Conservation (phyloP, 2,329 filamentous ascomycete species). For the Colletotrichum scovillei region DNA sequence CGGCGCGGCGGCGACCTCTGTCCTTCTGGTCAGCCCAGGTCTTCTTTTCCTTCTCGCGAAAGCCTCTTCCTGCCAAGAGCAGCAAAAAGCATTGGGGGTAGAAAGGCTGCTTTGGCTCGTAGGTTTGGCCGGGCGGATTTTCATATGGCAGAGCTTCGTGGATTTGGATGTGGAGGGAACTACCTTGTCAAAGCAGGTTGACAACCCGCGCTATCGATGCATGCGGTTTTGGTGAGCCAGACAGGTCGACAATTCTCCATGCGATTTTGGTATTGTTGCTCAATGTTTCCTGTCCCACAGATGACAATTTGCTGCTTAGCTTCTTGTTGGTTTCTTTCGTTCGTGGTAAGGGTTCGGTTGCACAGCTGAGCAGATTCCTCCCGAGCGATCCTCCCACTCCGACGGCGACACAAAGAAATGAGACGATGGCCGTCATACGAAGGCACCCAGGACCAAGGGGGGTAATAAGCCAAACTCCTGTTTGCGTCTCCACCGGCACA, state of each 20-base stretch:
- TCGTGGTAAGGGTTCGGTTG: constrained; percentile 16
- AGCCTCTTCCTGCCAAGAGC: background rate
- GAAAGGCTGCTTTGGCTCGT: constrained; percentile 4
- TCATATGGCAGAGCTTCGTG: constrained; percentile 17
- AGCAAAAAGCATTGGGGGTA: background rate
- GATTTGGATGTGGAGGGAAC: constrained; percentile 15
- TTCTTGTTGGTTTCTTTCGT: background rate
- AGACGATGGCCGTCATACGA: constrained; percentile 23
- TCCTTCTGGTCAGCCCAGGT: constrained; percentile 16
- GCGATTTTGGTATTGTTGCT: constrained; percentile 1
- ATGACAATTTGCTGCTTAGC: background rate
- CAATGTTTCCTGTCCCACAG: background rate
- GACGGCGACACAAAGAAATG: constrained; percentile 18
- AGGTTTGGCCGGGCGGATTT: constrained; percentile 6
- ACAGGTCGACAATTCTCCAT: constrained; percentile 26
- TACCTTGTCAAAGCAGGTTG: constrained; percentile 34
- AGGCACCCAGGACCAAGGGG: constrained; percentile 15
- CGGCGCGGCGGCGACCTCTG: constrained; percentile 11
- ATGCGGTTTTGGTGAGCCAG: constrained; percentile 24
- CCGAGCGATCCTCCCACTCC: constrained; percentile 6
- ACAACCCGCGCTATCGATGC: constrained; percentile 32
- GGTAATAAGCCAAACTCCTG: constrained; percentile 20
- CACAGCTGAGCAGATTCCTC: constrained; percentile 23
- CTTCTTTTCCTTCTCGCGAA: background rate
- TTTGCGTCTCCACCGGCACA: constrained; percentile 29